phyloP scores from a whole-genome alignment of 768 basidiomycete species.

The Tubosaeta brunneosetosa region DNA sequence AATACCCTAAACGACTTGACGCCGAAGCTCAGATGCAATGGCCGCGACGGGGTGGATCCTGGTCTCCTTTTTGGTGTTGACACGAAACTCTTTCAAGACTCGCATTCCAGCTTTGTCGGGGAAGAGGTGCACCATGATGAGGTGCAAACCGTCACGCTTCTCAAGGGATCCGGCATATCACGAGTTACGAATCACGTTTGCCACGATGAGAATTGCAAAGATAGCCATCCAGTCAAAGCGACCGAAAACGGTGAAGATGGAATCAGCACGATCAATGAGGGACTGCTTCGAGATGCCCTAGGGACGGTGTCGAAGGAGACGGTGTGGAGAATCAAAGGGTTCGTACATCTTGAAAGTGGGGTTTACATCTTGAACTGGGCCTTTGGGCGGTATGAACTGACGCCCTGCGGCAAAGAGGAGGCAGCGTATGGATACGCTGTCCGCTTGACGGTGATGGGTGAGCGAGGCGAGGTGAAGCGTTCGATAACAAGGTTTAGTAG shows the following conservation, averaged over 20 bases:
- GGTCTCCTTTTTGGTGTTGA: slow-evolving; percentile 84
- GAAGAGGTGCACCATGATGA: slow-evolving; percentile 65
- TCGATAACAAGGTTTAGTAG: slow-evolving; percentile 52
- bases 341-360: slow-evolving; percentile 49
- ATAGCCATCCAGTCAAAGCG: background rate
- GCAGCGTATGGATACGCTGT: slow-evolving; percentile 35
- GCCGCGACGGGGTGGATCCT: slow-evolving; percentile 66
- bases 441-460: slow-evolving; percentile 87
- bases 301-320: slow-evolving; percentile 55
- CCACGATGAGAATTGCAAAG: slow-evolving; percentile 6
- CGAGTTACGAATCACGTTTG: slow-evolving; percentile 17
- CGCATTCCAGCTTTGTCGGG: background rate
- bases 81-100: slow-evolving; percentile 62
- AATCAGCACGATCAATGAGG: slow-evolving; percentile 31
- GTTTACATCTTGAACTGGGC: slow-evolving; percentile 84
- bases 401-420: slow-evolving; percentile 31
- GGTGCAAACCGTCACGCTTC: slow-evolving; percentile 74
- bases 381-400: slow-evolving; percentile 78
- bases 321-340: slow-evolving; percentile 85
- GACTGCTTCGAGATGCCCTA: slow-evolving; percentile 45
- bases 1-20: slow-evolving; percentile 87
- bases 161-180: slow-evolving; percentile 35
- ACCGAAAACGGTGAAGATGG: slow-evolving; percentile 6
- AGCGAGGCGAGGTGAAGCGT: slow-evolving; percentile 70
- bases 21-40: slow-evolving; percentile 72